Evolutionary conservation across 73 alveolate species (phyloP).

Genomic region (Tetrahymena thermophila): DNA sequence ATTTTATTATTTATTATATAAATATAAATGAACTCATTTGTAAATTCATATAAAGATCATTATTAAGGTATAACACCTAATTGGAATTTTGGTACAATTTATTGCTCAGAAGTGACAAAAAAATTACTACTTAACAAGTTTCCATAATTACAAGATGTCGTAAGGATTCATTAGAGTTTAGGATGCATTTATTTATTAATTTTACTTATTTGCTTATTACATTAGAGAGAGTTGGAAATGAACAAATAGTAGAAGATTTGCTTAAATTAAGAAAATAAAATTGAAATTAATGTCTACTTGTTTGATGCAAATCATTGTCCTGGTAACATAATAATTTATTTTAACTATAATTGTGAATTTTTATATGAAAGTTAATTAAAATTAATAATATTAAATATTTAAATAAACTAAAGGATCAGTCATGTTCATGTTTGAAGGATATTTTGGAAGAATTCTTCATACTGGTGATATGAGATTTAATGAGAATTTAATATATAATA

Average conservation of each 20-base stretch:
- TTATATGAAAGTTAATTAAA: neutral
- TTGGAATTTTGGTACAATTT: slow-evolving; percentile 40
- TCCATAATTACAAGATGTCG: slow-evolving; percentile 12
- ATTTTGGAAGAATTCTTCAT: slow-evolving; percentile 38
- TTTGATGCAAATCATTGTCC: slow-evolving; percentile 46
- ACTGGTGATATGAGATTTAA: slow-evolving; percentile 49
- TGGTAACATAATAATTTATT: neutral
- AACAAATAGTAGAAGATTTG: slow-evolving; percentile 22
- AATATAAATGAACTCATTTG: too few species aligned
- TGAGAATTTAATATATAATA: slow-evolving; percentile 11
- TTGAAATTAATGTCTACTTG: slow-evolving; percentile 23
- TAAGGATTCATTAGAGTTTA: neutral
- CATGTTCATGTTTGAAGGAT: slow-evolving; percentile 32
- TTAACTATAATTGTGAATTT: neutral
- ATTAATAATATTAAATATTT: neutral
- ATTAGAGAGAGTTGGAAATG: slow-evolving; percentile 9
- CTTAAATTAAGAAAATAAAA: neutral
- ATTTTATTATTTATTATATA: neutral
- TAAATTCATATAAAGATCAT: neutral
- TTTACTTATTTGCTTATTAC: neutral
- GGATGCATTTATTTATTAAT: neutral
- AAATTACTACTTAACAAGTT: slow-evolving; percentile 21
- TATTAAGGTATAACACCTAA: slow-evolving; percentile 28
- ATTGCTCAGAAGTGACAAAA: slow-evolving; percentile 33
- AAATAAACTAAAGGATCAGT: neutral